A percentile compares a stretch with the other conserved stretches of the same genome.
Conservation (phyloP, 2,329 filamentous ascomycete species). For the Alternaria triticimaculans region DNA sequence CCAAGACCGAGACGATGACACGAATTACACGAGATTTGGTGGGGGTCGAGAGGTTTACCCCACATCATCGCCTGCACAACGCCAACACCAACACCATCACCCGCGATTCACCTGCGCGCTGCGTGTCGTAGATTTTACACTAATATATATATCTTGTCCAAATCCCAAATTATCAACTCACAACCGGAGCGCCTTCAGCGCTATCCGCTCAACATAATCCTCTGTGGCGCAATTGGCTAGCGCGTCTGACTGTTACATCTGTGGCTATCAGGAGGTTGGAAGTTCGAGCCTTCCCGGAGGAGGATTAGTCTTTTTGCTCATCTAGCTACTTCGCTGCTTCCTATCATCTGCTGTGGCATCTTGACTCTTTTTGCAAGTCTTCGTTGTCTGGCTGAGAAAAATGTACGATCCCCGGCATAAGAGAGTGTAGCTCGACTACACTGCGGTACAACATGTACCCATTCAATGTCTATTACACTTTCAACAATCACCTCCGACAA, state of each 20-base stretch:
- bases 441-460: background rate
- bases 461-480: background rate
- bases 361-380: background rate
- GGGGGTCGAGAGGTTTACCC: background rate
- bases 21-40: background rate
- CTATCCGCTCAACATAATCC: constrained; percentile 25
- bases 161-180: background rate
- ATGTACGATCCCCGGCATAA: background rate
- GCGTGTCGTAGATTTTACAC: no score
- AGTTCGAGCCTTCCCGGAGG: constrained; percentile 39
- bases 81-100: no score
- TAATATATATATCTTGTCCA: no score
- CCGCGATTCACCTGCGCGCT: no score
- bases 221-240: constrained; percentile 60
- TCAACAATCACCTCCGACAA: background rate
- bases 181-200: constrained; percentile 15
- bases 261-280: constrained; percentile 31
- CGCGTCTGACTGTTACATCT: constrained; percentile 64
- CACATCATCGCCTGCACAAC: background rate
- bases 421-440: background rate
- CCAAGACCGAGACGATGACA: no score
- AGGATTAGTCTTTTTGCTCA: constrained; percentile 23
- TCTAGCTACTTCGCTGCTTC: no score
- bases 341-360: background rate
- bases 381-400: background rate